Percentiles rank a stretch among this genome's conserved stretches.
phyloP scores from a whole-genome alignment of 1,284 basidiomycete species.

The Apiotrichum siamense region DNA sequence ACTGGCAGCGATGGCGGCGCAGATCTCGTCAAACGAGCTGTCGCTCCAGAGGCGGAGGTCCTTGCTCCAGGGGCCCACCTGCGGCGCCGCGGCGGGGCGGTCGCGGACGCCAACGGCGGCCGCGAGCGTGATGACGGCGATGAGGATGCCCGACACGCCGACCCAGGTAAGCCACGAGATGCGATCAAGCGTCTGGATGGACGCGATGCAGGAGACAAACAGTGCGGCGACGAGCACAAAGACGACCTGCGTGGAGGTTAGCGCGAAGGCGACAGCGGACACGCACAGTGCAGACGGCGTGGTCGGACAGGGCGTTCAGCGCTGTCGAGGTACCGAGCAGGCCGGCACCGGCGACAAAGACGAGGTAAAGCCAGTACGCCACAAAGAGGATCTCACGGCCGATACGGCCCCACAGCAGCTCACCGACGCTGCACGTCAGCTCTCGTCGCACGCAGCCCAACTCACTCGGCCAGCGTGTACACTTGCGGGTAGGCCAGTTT shows the following conservation, averaged over 20 bases:
- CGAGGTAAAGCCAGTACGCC: conserved; percentile 16
- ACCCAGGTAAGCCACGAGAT: conserved; percentile 38
- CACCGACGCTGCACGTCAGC: conserved; percentile 11
- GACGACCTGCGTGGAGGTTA: too few species aligned
- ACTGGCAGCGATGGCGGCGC: conserved; percentile 29
- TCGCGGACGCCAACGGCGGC: conserved; percentile 37
- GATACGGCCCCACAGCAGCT: conserved; percentile 18
- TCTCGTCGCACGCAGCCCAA: neutral
- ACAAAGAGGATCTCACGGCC: conserved; percentile 26
- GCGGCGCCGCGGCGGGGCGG: conserved; percentile 38
- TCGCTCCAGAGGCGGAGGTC: conserved; percentile 20
- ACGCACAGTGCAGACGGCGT: conserved; percentile 35
- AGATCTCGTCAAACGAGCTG: conserved; percentile 26
- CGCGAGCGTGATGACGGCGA: conserved; percentile 31
- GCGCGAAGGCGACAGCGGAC: too few species aligned
- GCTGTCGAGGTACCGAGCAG: conserved; percentile 26
- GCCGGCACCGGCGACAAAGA: conserved; percentile 25
- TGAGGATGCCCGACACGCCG: conserved; percentile 27
- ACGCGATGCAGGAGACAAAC: conserved; percentile 25
- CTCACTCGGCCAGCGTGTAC: conserved; percentile 21
- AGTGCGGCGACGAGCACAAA: conserved; percentile 30
- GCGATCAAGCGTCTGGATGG: conserved; percentile 31
- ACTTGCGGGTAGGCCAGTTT: conserved; percentile 17
- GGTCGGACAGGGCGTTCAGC: conserved; percentile 30
- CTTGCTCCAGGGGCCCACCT: conserved; percentile 29